phyloP scores from a whole-genome alignment of 1,139 yeast species.

The Pichia sp. region DNA sequence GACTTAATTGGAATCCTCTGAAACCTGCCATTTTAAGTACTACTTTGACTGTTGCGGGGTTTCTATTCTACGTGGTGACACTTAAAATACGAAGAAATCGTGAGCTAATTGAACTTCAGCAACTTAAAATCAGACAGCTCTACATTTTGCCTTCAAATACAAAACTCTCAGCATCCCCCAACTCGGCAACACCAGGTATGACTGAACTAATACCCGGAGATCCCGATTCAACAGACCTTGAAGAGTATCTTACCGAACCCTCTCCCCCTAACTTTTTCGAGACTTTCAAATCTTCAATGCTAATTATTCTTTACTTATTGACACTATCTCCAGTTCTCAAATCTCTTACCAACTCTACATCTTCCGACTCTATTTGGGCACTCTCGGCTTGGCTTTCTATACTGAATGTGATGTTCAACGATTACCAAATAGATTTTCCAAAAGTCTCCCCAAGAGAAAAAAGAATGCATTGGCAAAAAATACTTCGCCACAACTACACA shows the following conservation, averaged over 20 bases:
- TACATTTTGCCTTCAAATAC: constrained; percentile 13
- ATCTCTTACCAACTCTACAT: constrained; percentile 81
- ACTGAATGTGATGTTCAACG: constrained; percentile 62
- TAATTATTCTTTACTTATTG: constrained; percentile 65
- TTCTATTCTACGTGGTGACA: constrained; percentile 29
- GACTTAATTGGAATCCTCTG: constrained; percentile 42
- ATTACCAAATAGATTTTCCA: constrained; percentile 47
- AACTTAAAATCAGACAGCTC: constrained; percentile 25
- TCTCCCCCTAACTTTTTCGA: constrained; percentile 30
- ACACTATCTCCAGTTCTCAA: constrained; percentile 85
- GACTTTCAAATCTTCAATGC: constrained; percentile 56
- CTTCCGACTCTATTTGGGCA: constrained; percentile 96
- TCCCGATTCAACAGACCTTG: constrained; percentile 16
- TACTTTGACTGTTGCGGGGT: constrained; percentile 33
- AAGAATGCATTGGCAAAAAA: constrained; percentile 15
- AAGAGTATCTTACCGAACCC: constrained; percentile 27
- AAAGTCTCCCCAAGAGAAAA: constrained; percentile 23
- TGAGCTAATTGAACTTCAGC: constrained; percentile 29
- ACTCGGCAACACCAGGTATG: not conserved
- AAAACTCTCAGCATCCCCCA: constrained; percentile 14
- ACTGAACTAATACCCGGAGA: not conserved
- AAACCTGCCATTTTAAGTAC: constrained; percentile 35
- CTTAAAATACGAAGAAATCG: constrained; percentile 26
- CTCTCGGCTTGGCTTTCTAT: constrained; percentile 73
- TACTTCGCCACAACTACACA: constrained; percentile 25